These are phyloP conservation scores for Parathielavia hyrcaniae DNA, from an alignment of 495 filamentous ascomycete genomes.

Conservation along the genomic window DNA sequence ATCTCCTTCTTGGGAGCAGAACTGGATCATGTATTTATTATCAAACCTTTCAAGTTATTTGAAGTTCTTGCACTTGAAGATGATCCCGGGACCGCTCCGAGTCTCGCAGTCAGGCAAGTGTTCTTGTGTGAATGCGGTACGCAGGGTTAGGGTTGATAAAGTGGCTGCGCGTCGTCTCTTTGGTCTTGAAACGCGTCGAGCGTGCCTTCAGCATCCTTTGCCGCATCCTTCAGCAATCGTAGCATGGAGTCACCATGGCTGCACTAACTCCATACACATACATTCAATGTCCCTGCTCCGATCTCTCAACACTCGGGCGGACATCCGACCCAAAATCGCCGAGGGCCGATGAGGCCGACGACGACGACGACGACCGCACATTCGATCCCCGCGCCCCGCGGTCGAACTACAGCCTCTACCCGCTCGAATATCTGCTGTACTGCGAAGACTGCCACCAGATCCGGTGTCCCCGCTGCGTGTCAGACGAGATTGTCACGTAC, in stretches of 20 bases:
- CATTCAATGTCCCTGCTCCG: constrained; percentile 86
- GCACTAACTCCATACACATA: constrained; percentile 80
- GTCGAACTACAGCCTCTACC: constrained; percentile 83
- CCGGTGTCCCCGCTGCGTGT: constrained; percentile 82
- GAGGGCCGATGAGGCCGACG: constrained; percentile 48
- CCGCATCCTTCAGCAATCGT: neutral
- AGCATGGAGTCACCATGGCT: constrained; percentile 49
- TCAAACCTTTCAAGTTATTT: no score
- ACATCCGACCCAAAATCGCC: constrained; percentile 34
- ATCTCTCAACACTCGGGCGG: constrained; percentile 45
- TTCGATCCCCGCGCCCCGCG: constrained; percentile 82
- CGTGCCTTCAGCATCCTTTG: neutral
- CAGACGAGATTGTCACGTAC: constrained; percentile 88
- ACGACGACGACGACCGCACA: constrained; percentile 57
- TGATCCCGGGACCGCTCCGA: neutral
- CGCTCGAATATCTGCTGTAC: constrained; percentile 88
- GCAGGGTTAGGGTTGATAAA: constrained; percentile 9
- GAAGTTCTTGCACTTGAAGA: no score
- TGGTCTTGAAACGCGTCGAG: neutral
- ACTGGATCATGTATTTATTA: no score
- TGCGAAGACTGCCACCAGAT: constrained; percentile 97
- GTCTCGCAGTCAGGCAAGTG: neutral
- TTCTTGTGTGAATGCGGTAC: no score
- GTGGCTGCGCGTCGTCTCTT: neutral
- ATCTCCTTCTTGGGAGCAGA: no score